Base-by-base conservation (phyloP, 257 asterid species). In the Rubia yunnanensis region DNA sequence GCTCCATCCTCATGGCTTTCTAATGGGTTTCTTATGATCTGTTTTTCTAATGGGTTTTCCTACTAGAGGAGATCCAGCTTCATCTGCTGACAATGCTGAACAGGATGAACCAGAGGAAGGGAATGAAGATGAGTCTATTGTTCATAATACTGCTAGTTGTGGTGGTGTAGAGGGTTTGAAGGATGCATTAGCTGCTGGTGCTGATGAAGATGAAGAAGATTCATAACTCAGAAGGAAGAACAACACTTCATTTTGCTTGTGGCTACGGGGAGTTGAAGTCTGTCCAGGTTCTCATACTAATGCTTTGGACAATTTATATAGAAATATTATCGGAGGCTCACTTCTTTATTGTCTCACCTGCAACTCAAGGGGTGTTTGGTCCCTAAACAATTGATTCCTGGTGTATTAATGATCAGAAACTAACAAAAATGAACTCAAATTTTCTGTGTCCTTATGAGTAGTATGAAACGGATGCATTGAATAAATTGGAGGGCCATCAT, bases 1-100 rank as follows among this genome's bases (percentile, higher is more conserved):
- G n/a, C n/a, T n/a, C n/a, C n/a, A n/a, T n/a, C n/a, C n/a, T n/a
- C n/a, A n/a, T n/a, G n/a, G n/a, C n/a, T n/a, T n/a, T n/a, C n/a
- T n/a, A n/a, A n/a, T n/a, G n/a, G n/a, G n/a, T n/a, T n/a, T n/a
- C n/a, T n/a, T n/a, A n/a, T n/a, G n/a, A n/a, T n/a, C n/a, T n/a
- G n/a, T n/a, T n/a, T n/a, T n/a, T n/a, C n/a, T n/a, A n/a, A 91
- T 91, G 98, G 98, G 98, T 61, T 89, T 88, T 72, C 84, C 95
- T 61, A 89, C 74, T 63, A 73, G 72, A 23, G 97, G 88, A 68
- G 96, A 88, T 70, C 46, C 73, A 30, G 79, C 84, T 62, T 71
- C 96, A 23, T 84, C 95, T 79, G 86, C 89, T 46, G 88, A 70
- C 69, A 77, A 74, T 64, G 78, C 81, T 27, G 95, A 76, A 50